Conservation (phyloP, 2,329 filamentous ascomycete genomes). For the Cladophialophora exuberans region DNA sequence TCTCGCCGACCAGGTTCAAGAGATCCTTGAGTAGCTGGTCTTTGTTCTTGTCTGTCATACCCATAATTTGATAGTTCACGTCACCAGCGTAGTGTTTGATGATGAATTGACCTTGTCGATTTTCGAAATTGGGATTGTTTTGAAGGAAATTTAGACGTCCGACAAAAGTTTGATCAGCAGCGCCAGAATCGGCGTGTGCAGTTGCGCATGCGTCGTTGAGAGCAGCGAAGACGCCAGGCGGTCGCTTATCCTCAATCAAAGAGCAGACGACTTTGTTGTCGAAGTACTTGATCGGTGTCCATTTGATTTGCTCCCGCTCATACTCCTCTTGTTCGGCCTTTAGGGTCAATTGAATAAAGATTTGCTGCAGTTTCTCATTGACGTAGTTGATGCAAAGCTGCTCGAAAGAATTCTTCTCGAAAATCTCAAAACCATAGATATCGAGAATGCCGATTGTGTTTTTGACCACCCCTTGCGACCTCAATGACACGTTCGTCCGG, state of each 20-base stretch:
- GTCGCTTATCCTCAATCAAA: conserved; percentile 87
- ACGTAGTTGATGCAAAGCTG: conserved; percentile 99
- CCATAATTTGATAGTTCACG: conserved; percentile 89
- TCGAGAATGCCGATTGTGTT: conserved; percentile 96
- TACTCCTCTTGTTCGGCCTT: conserved; percentile 99
- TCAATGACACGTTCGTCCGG: conserved; percentile 84
- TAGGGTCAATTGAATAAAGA: conserved; percentile 96
- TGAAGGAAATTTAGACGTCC: conserved; percentile 88
- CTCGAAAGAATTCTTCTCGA: conserved; percentile 98
- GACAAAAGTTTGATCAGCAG: conserved; percentile 94
- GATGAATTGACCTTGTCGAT: conserved; percentile 92
- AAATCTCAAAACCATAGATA: conserved; percentile 99
- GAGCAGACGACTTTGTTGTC: conserved; percentile 99
- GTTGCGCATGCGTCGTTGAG: conserved; percentile 98
- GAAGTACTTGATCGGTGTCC: conserved; percentile 99
- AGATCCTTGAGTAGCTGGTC: conserved; percentile 94
- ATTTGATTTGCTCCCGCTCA: conserved; percentile 91
- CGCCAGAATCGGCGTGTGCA: conserved; percentile 92
- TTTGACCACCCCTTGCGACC: conserved; percentile 72
- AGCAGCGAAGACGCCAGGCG: conserved; percentile 90
- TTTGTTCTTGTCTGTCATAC: conserved; percentile 99
- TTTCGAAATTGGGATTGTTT: conserved; percentile 84
- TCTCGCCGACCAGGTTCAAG: conserved; percentile 81
- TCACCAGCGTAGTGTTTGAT: conserved; percentile 99
- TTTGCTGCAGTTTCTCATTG: conserved; percentile 98